Evolutionary conservation across 768 basidiomycete genomes (phyloP), one percentile per base, ranked within the genome.

Genomic region (Lactifluus rugatus): DNA sequence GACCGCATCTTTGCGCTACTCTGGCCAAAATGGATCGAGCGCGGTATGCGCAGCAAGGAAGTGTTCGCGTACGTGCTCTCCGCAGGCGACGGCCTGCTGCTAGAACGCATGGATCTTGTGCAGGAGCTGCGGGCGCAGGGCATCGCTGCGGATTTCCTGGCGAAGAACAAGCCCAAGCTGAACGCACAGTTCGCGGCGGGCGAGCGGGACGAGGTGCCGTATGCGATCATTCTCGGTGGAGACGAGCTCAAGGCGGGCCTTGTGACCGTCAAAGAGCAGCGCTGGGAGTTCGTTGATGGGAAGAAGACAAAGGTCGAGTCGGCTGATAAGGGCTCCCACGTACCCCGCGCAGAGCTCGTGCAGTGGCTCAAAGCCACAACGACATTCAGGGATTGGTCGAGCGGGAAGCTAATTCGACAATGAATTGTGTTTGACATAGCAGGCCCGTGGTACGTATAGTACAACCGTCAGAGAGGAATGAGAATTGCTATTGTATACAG

Each of bases 61-160:
- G 95, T 93, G 45, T 87, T 96, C 80, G 94, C 86, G 23, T 99
- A 86, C 71, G 91, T 98, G 47, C 84, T 98, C 76, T 84, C 86
- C 23, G 84, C 93, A 34, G 93, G 94, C 7, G 92, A 93, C 67
- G 91, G 93, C 2, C 68, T 97, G 58, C 72, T 98, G 51, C 80
- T 83, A 66, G 93, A 96, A 74, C 80, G 95, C 10, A 84, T 98
- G 62, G 73, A 69, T 66, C 78, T 98, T 19, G 89, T 85, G 26
- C 81, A 81, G 61, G 83, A 91, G 71, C 72, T 98, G 53, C 80
- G 95, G 66, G 87, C 82, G 58, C 85, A 82, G 9, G 94, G 93
- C 0, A 87, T 98, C 71, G 90, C 93, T 81, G 92, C 89, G 56
- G 96, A 98, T 70, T 98, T 92, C 75, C 74, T 93, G 65, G 89